These are phyloP conservation scores for Mortierella alpina DNA, from an alignment of 192 early-diverging fungal species.

Conservation along the genomic window DNA sequence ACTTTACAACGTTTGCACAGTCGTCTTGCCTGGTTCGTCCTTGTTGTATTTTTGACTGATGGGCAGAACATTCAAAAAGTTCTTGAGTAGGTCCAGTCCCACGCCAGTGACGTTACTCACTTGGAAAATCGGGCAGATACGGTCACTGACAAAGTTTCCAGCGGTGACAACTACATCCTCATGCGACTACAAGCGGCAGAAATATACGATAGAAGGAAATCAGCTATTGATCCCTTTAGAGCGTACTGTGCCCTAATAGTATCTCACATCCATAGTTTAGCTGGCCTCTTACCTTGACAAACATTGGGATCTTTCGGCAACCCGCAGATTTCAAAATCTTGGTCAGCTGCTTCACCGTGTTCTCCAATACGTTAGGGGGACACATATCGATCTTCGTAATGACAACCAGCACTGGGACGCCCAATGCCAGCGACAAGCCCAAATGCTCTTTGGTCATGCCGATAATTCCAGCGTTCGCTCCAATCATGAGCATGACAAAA, in stretches of 20 bases:
- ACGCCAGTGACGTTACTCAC: slow-evolving; percentile 91
- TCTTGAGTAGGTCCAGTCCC: slow-evolving; percentile 76
- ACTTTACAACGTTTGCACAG: background rate
- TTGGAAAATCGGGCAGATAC: slow-evolving; percentile 96
- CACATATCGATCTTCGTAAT: slow-evolving; percentile 98
- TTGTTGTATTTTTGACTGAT: slow-evolving; percentile 70
- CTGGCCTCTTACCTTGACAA: slow-evolving; percentile 64
- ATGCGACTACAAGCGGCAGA: slow-evolving; percentile 47
- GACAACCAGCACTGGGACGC: slow-evolving; percentile 90
- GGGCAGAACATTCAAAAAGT: slow-evolving; percentile 88
- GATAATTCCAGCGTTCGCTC: slow-evolving; percentile 87
- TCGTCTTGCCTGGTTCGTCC: slow-evolving; percentile 30
- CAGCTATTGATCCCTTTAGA: background rate
- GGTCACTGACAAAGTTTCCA: slow-evolving; percentile 85
- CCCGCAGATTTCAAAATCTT: slow-evolving; percentile 89
- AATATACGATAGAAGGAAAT: background rate
- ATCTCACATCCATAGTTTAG: background rate
- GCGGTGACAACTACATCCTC: slow-evolving; percentile 84
- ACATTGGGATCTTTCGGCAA: slow-evolving; percentile 93
- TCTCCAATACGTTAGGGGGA: slow-evolving; percentile 83
- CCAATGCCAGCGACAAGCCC: slow-evolving; percentile 86
- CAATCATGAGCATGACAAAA: slow-evolving; percentile 92
- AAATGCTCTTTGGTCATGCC: slow-evolving; percentile 97
- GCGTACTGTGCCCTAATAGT: background rate
- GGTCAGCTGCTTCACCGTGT: slow-evolving; percentile 84